These are phyloP conservation scores for Beauveria medogensis DNA, from an alignment of 2,329 filamentous ascomycete species.

Conservation along the genomic window DNA sequence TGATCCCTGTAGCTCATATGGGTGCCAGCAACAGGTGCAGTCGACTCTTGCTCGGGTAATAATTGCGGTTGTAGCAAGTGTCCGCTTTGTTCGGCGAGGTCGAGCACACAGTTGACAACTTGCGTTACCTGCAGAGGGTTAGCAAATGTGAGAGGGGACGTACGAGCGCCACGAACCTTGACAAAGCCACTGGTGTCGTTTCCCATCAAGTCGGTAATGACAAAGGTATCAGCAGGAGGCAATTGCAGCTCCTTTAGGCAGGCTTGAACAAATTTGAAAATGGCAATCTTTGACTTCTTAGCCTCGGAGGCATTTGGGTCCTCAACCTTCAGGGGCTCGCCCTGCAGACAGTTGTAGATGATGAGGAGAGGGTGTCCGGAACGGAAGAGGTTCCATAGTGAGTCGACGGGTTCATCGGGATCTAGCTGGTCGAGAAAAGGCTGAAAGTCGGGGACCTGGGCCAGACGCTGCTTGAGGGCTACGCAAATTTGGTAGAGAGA, in stretches of 20 bases:
- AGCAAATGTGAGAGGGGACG: background rate
- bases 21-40: slow-evolving; percentile 43
- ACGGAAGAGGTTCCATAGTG: slow-evolving; percentile 81
- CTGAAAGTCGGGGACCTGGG: slow-evolving; percentile 77
- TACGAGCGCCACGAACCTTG: slow-evolving; percentile 50
- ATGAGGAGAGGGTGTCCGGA: slow-evolving; percentile 76
- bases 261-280: slow-evolving; percentile 87
- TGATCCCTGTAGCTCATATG: slow-evolving; percentile 73
- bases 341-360: slow-evolving; percentile 78
- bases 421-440: slow-evolving; percentile 64
- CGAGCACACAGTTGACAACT: slow-evolving; percentile 86
- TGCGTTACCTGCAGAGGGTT: slow-evolving; percentile 56
- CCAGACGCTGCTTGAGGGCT: slow-evolving; percentile 70
- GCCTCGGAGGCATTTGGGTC: slow-evolving; percentile 52
- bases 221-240: slow-evolving; percentile 75
- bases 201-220: slow-evolving; percentile 83
- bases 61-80: slow-evolving; percentile 57
- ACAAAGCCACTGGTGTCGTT: slow-evolving; percentile 96
- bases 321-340: slow-evolving; percentile 59
- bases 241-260: slow-evolving; percentile 78
- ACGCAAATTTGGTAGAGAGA: slow-evolving; percentile 96
- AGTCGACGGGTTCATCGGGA: slow-evolving; percentile 69
- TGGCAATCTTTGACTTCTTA: slow-evolving; percentile 77
- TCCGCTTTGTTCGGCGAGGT: slow-evolving; percentile 72
- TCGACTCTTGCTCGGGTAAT: slow-evolving; percentile 45